phyloP scores from a whole-genome alignment of 495 filamentous ascomycete species.

The Aspergillus homomorphus region DNA sequence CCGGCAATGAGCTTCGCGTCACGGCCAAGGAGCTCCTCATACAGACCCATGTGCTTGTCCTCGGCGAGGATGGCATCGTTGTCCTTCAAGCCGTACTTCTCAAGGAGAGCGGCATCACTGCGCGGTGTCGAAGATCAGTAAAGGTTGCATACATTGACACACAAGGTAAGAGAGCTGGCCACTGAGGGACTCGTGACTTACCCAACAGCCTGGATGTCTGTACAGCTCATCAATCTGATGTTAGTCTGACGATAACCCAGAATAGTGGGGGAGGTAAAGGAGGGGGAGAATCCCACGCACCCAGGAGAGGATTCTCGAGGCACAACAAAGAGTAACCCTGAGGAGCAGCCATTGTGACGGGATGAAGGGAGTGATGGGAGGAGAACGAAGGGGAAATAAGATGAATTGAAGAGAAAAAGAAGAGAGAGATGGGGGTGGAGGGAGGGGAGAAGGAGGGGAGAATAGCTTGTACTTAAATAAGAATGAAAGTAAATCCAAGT shows the following conservation, averaged over 20 bases:
- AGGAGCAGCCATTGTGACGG: conserved; percentile 57
- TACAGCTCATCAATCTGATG: conserved; percentile 22
- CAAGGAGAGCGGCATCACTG: conserved; percentile 68
- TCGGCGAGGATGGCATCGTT: conserved; percentile 98
- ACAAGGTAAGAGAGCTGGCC: not conserved
- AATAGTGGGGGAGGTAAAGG: not conserved
- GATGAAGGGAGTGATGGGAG: not conserved
- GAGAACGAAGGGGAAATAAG: conserved; percentile 6
- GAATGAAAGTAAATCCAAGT: conserved; percentile 24
- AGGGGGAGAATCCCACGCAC: conserved; percentile 47
- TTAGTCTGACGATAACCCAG: conserved; percentile 7
- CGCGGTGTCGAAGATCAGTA: conserved; percentile 9
- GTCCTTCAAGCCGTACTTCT: conserved; percentile 88
- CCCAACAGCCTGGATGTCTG: conserved; percentile 91
- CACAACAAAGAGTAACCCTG: conserved; percentile 82
- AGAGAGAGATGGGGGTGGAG: conserved; percentile 13
- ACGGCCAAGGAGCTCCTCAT: conserved; percentile 84
- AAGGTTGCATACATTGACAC: not conserved
- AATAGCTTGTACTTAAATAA: not conserved
- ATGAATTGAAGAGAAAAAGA: conserved; percentile 11
- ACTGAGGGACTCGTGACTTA: conserved; percentile 26
- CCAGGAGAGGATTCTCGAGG: conserved; percentile 94
- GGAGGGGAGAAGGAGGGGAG: conserved; percentile 11
- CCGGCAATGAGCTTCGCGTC: conserved; percentile 93
- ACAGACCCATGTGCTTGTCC: conserved; percentile 81